Conservation (phyloP, 2,329 filamentous ascomycete species). For the Dichotomopilus funicola region DNA sequence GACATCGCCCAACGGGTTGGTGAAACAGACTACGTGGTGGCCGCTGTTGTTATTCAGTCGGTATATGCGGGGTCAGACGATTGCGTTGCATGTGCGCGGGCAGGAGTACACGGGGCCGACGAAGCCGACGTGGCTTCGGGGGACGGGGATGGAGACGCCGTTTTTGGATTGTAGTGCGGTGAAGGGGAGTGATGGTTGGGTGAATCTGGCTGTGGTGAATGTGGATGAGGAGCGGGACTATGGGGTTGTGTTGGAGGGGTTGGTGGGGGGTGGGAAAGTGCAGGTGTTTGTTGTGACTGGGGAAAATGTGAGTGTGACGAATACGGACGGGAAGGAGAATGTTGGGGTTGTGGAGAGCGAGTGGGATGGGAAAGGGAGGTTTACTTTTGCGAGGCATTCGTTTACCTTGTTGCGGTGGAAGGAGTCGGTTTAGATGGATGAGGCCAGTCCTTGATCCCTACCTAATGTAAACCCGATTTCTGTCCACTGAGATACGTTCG, state of each 20-base stretch:
- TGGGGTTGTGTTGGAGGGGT: conserved; percentile 52
- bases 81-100: conserved; percentile 59
- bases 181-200: conserved; percentile 49
- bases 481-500: too few species aligned
- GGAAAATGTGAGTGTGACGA: conserved; percentile 49
- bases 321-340: conserved; percentile 56
- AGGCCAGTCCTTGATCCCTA: too few species aligned
- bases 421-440: background rate
- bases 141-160: conserved; percentile 56
- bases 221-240: conserved; percentile 56
- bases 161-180: conserved; percentile 63
- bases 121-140: conserved; percentile 57
- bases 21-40: conserved; percentile 72
- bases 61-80: conserved; percentile 67
- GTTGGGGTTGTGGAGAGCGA: conserved; percentile 40
- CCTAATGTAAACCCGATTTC: too few species aligned
- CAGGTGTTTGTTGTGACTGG: conserved; percentile 59
- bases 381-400: conserved; percentile 62
- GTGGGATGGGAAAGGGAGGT: conserved; percentile 58
- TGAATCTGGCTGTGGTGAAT: conserved; percentile 68
- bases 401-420: conserved; percentile 54
- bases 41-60: conserved; percentile 61
- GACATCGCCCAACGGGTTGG: conserved; percentile 57
- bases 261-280: conserved; percentile 39
- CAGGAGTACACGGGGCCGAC: conserved; percentile 62